phyloP scores from a whole-genome alignment of 2,329 filamentous ascomycete genomes.

The Tothia fuscella region DNA sequence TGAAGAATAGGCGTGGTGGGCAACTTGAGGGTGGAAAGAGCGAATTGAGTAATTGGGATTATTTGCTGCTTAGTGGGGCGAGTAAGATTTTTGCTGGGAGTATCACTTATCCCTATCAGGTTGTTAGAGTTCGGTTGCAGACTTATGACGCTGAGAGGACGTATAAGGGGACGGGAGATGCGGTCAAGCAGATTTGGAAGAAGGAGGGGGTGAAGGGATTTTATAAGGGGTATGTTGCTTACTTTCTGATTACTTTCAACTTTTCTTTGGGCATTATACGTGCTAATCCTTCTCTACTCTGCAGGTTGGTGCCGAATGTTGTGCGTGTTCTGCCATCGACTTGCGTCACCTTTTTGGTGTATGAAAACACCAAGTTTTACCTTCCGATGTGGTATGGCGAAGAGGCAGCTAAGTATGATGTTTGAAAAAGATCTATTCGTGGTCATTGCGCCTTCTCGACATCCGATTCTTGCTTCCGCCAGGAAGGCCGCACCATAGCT shows the following conservation, averaged over 20 bases:
- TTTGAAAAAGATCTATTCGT: background rate
- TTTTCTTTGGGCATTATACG: background rate
- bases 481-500: background rate
- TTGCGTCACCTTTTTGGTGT: slow-evolving; percentile 92
- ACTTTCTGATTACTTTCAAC: slow-evolving; percentile 1
- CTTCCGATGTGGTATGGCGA: slow-evolving; percentile 35
- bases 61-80: slow-evolving; percentile 64
- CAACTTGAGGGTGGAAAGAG: slow-evolving; percentile 19
- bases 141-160: slow-evolving; percentile 68
- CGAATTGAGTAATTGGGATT: slow-evolving; percentile 58
- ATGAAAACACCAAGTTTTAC: slow-evolving; percentile 80
- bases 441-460: background rate
- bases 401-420: background rate
- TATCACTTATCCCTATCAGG: slow-evolving; percentile 89
- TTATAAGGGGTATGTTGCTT: slow-evolving; percentile 57
- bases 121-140: slow-evolving; percentile 77
- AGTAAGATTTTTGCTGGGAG: slow-evolving; percentile 85
- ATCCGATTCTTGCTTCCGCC: background rate
- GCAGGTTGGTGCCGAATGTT: slow-evolving; percentile 66
- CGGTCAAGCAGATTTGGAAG: slow-evolving; percentile 59
- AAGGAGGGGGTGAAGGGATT: slow-evolving; percentile 75
- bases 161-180: slow-evolving; percentile 63
- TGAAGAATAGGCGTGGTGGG: slow-evolving; percentile 48
- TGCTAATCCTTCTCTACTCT: slow-evolving; percentile 7
- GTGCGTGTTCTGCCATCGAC: slow-evolving; percentile 85